Evolutionary conservation across 805 yeast species (phyloP), one percentile per base, ranked within the genome.

Genomic region (Candida namnaoensis): DNA sequence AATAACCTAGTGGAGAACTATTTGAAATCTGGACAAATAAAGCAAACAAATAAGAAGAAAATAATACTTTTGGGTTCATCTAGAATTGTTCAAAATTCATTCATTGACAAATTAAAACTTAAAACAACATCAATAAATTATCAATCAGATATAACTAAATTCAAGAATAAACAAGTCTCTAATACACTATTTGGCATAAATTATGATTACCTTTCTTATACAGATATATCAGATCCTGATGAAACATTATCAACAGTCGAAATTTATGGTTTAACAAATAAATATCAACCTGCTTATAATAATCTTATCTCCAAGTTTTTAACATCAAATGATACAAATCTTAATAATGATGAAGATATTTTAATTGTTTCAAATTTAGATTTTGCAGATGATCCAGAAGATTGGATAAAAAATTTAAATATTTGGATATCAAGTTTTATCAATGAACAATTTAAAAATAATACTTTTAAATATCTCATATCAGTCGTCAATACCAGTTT

Each of bases 181-280:
- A 40, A 41, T 23, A 49, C 48, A 32, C 37, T 37, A 2, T 42
- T 48, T 34, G 46, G 49, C 15, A 13, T 48, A 10, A 54, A 51
- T 0, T 55, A 53, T 39, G 46, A 53, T 2, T 52, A 33, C 36
- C 40, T 51, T 11, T 42, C 48, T 28, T 52, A 43, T 41, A 47
- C 40, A 13, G 51, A 52, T 26, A 8, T 12, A 30, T 5, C 13
- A 11, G 36, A 40, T n/a, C 38, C 42, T 2, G 32, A 44, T 7
- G 48, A 47, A n/a, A 7, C 46, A 8, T 32, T 51, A 9, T 43
- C 53, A 25, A 47, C 51, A 2, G 25, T 51, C 1, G 47, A 51
- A 26, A 30, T 52, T 3, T 52, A 50, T 33, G 47, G 56, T 4
- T 13, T 51, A 7, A 42, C 50, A 5, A 41, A 39, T 7, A 11